Conservation (phyloP, 2,329 filamentous ascomycete genomes). For the Parastagonospora nodorum region DNA sequence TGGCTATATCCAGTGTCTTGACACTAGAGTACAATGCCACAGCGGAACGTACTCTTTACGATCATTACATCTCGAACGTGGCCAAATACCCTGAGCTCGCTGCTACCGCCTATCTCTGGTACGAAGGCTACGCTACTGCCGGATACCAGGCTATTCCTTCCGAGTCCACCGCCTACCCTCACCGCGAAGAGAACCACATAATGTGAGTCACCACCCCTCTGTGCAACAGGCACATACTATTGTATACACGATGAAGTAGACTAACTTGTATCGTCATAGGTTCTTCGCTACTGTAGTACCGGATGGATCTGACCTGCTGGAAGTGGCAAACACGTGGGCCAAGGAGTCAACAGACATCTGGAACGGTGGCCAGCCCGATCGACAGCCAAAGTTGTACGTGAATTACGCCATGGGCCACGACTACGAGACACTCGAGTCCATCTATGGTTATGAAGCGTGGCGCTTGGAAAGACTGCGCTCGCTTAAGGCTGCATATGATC, state of each 20-base stretch:
- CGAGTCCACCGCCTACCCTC: background rate
- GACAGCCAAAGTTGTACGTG: background rate
- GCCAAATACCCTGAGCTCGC: background rate
- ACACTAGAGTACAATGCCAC: background rate
- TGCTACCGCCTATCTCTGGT: background rate
- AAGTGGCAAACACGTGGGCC: background rate
- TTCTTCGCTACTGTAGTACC: background rate
- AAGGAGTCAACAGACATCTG: background rate
- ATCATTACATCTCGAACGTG: background rate
- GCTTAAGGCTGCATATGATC: conserved; percentile 1
- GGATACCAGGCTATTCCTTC: background rate
- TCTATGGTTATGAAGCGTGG: conserved; percentile 1
- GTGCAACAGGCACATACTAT: background rate
- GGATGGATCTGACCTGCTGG: background rate
- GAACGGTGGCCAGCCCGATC: background rate
- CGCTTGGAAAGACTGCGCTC: conserved; percentile 1
- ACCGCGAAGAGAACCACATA: background rate
- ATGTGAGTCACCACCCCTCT: background rate
- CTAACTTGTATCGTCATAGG: background rate
- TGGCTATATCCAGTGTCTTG: background rate
- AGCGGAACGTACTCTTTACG: background rate
- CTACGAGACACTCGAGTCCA: conserved; percentile 1
- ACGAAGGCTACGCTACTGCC: conserved; percentile 1
- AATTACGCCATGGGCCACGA: background rate
- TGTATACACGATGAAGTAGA: background rate